These are phyloP conservation scores for Gaeumannomyces sp. DNA, from an alignment of 2,329 filamentous ascomycete species.

Conservation along the genomic window DNA sequence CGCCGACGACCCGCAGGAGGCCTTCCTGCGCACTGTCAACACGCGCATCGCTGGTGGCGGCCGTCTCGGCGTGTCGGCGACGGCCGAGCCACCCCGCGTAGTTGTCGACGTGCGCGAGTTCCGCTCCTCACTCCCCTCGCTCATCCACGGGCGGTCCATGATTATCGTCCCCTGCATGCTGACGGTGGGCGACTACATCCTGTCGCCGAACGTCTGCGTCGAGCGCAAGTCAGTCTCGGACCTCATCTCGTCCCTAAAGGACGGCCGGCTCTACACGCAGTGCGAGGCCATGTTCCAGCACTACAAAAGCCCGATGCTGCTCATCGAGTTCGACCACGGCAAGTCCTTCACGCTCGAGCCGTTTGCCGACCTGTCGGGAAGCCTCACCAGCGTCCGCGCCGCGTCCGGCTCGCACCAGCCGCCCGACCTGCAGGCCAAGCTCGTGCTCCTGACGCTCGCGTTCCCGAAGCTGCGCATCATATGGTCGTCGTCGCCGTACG, in stretches of 20 bases:
- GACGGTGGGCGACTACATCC: constrained; percentile 92
- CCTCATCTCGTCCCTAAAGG: constrained; percentile 83
- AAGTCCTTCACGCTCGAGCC: constrained; percentile 94
- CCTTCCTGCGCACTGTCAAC: constrained; percentile 90
- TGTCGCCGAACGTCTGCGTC: constrained; percentile 85
- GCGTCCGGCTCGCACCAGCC: constrained; percentile 35
- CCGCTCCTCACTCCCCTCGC: constrained; percentile 81
- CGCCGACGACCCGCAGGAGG: constrained; percentile 73
- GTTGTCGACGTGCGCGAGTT: constrained; percentile 97
- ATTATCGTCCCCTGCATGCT: constrained; percentile 89
- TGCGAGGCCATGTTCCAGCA: constrained; percentile 91
- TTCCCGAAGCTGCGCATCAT: constrained; percentile 88
- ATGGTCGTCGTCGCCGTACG: constrained; percentile 89
- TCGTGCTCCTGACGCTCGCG: constrained; percentile 85
- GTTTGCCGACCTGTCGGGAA: constrained; percentile 61
- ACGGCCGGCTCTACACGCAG: constrained; percentile 87
- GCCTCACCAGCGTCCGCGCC: constrained; percentile 51
- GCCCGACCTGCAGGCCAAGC: constrained; percentile 81
- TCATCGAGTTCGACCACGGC: constrained; percentile 97
- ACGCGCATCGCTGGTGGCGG: constrained; percentile 94
- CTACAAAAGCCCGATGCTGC: constrained; percentile 82
- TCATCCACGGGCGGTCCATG: constrained; percentile 84
- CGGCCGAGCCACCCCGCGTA: constrained; percentile 79
- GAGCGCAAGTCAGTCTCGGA: constrained; percentile 93
- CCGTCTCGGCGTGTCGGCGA: constrained; percentile 76